phyloP scores from a whole-genome alignment of 331 rosid species.

The Quercus tomentella region DNA sequence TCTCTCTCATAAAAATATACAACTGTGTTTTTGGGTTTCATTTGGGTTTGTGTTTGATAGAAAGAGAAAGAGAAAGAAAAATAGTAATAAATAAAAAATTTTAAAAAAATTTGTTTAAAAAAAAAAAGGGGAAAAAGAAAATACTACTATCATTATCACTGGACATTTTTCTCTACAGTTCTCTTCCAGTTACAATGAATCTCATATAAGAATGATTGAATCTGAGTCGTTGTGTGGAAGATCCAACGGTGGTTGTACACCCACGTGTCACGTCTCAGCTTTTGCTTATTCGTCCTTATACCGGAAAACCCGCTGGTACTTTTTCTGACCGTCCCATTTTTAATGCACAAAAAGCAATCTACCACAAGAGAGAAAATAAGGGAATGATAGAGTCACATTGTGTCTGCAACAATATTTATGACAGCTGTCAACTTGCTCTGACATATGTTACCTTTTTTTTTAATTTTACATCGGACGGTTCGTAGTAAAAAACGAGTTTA shows the following conservation, averaged over 20 bases:
- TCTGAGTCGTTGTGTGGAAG: constrained; percentile 30
- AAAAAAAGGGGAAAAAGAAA: constrained; percentile 37
- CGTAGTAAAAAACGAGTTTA: background rate
- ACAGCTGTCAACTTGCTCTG: constrained; percentile 8
- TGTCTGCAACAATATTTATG: constrained; percentile 2
- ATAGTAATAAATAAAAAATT: constrained; percentile 33
- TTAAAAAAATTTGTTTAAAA: background rate
- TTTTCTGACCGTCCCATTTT: constrained; percentile 36
- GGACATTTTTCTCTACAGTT: constrained; percentile 52
- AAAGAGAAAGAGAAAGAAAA: constrained; percentile 11
- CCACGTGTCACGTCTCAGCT: constrained; percentile 76
- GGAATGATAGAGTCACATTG: constrained; percentile 20
- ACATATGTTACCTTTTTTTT: background rate
- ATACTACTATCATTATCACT: constrained; percentile 51
- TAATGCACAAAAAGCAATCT: constrained; percentile 17
- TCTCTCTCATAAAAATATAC: constrained; percentile 13
- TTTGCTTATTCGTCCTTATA: constrained; percentile 69
- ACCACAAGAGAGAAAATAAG: constrained; percentile 6
- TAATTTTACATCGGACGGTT: background rate
- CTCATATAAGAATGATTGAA: constrained; percentile 30
- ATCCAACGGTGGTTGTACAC: constrained; percentile 27
- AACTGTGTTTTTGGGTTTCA: constrained; percentile 18
- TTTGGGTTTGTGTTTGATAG: constrained; percentile 15
- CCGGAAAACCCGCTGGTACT: constrained; percentile 88
- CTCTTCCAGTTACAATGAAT: constrained; percentile 63